Base-by-base conservation (phyloP, 495 filamentous ascomycete genomes). In the Xylaria grammica region DNA sequence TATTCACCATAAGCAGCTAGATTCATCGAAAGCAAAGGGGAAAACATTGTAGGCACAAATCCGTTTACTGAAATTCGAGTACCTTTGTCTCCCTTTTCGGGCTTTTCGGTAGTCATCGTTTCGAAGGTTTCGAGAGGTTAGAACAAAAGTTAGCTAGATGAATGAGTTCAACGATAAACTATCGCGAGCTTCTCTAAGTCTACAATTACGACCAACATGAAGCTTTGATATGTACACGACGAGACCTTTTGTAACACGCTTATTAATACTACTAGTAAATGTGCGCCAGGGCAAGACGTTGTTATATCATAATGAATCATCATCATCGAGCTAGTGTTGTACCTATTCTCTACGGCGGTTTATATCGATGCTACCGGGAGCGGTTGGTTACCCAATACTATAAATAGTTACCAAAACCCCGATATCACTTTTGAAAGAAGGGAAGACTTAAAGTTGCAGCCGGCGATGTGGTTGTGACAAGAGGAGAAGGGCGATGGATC, bases 281-380 rank as follows among this genome's bases (percentile, higher is more conserved):
- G n/a, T n/a, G n/a, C n/a, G n/a, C n/a, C n/a, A n/a, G n/a, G n/a
- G n/a, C n/a, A n/a, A n/a, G n/a, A n/a, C n/a, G n/a, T n/a, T n/a
- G 13, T 67, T 72, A 42, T 60, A 65, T 62, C 59, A 70, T 58
- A 59, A 70, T 72, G 69, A 72, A 65, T 69, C 67, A 69, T 72
- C 45, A 69, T 58, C n/a, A n/a, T n/a, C n/a, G n/a, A n/a, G n/a
- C n/a, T 45, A 20, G 13, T 24, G 36, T 69, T 66, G 63, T 66
- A 50, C 32, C 5, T 8, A 58, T 58, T n/a, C 7, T 9, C 13
- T 24, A 24, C 9, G 1, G 46, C 1, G 2, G 0, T 24, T 34
- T 7, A n/a, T 19, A 48, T 59, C 19, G 29, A 26, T 59, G 27
- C 42, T 40, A 45, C 30, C 38, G 26, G 20, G n/a, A 11, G 2